Percentiles rank a stretch among this genome's conserved stretches.
phyloP scores from a whole-genome alignment of 169 alveolate species.

The Plasmodium inui region DNA sequence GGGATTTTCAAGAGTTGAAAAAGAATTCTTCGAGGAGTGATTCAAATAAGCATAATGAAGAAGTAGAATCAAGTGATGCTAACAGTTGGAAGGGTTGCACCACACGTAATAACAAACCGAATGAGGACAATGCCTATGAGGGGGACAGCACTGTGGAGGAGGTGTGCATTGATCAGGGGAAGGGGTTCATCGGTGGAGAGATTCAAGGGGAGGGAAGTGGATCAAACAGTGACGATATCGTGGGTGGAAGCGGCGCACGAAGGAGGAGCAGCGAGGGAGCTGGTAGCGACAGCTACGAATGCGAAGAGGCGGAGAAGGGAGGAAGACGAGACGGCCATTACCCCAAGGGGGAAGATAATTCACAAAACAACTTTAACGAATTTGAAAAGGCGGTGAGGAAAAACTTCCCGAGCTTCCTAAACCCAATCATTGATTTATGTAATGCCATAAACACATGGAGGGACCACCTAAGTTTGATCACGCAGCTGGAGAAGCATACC shows the following conservation, averaged over 20 bases:
- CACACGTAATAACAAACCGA: not conserved
- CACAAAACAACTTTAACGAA: slow-evolving; percentile 47
- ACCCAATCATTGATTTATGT: slow-evolving; percentile 66
- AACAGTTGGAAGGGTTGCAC: not conserved
- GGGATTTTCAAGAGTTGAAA: not conserved
- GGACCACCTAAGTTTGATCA: slow-evolving; percentile 54
- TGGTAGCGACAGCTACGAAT: not conserved
- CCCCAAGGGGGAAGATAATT: not conserved
- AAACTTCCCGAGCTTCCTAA: slow-evolving; percentile 63
- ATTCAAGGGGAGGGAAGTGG: not conserved
- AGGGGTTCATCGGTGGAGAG: not conserved
- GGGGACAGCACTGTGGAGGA: slow-evolving; percentile 5
- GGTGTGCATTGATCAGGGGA: not conserved
- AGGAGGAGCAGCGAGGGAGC: not conserved
- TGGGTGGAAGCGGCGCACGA: not conserved
- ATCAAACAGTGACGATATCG: not conserved
- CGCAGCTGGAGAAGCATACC: slow-evolving; percentile 65
- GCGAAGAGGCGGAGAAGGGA: not conserved
- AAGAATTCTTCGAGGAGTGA: not conserved
- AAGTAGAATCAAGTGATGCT: not conserved
- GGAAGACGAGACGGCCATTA: not conserved
- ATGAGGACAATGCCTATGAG: not conserved
- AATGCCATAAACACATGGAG: slow-evolving; percentile 75
- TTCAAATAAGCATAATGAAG: not conserved
- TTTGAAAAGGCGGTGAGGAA: slow-evolving; percentile 68